phyloP scores from a whole-genome alignment of 2,329 filamentous ascomycete genomes.

The Phialophora expanda region DNA sequence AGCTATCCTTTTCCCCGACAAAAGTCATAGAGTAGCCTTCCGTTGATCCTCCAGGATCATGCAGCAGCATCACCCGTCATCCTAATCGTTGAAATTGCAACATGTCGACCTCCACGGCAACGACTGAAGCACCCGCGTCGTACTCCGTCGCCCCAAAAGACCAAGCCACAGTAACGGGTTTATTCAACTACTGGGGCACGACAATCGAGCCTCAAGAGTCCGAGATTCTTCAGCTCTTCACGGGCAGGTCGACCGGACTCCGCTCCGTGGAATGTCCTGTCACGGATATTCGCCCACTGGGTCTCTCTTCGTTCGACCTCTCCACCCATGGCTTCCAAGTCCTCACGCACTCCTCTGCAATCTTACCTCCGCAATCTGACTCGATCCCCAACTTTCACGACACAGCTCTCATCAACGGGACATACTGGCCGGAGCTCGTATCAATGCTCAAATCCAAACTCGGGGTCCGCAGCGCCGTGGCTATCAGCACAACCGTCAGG shows the following conservation, averaged over 20 bases:
- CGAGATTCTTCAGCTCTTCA: conserved; percentile 18
- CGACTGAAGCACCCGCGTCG: conserved; percentile 2
- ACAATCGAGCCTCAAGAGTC: conserved; percentile 3
- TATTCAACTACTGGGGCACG: conserved; percentile 26
- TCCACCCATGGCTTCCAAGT: conserved; percentile 18
- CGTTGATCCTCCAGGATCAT: neutral
- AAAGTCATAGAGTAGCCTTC: neutral
- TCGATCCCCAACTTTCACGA: conserved; percentile 24
- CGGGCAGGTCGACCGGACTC: conserved; percentile 12
- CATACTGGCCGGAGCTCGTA: conserved; percentile 25
- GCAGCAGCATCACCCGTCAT: neutral
- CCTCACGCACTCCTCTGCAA: conserved; percentile 16
- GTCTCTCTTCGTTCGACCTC: conserved; percentile 14
- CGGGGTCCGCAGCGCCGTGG: conserved; percentile 14
- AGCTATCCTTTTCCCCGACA: neutral
- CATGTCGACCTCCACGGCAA: conserved; percentile 9
- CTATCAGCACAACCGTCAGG: conserved; percentile 16
- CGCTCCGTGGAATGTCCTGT: conserved; percentile 15
- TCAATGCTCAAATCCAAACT: conserved; percentile 16
- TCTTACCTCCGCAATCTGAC: conserved; percentile 15
- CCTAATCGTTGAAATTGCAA: neutral
- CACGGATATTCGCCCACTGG: conserved; percentile 12
- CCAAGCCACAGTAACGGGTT: conserved; percentile 1
- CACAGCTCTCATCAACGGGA: neutral
- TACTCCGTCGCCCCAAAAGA: conserved; percentile 4